Conservation (phyloP, 129 eudicot species). For the Flaveria trinervia region DNA sequence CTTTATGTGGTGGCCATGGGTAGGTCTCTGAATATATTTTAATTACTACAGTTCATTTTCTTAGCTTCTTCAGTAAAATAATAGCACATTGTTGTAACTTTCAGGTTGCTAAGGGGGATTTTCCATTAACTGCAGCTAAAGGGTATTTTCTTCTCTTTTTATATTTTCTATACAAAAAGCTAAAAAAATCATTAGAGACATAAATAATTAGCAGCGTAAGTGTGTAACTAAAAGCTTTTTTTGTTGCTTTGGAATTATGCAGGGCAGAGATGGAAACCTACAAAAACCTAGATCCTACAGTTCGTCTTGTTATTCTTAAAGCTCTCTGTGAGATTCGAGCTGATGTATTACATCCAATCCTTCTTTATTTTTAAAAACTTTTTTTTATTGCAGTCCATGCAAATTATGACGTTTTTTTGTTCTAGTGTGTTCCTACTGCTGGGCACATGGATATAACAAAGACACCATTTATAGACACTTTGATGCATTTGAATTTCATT, state of each 20-base stretch:
- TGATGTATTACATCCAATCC: conserved; percentile 45
- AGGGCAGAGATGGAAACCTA: conserved; percentile 70
- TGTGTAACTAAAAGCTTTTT: conserved; percentile 5
- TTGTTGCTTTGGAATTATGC: conserved; percentile 30
- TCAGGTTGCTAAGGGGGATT: conserved; percentile 88
- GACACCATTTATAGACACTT: conserved; percentile 3
- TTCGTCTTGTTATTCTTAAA: conserved; percentile 71
- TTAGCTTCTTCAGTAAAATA: conserved; percentile 7
- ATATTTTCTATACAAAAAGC: not conserved
- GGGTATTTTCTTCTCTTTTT: conserved; percentile 53
- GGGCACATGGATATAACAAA: not conserved
- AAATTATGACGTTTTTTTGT: not conserved
- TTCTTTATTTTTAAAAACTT: not conserved
- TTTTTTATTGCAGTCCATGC: conserved; percentile 15
- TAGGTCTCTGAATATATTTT: conserved; percentile 31
- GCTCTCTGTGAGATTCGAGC: conserved; percentile 91
- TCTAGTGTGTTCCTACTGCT: not conserved
- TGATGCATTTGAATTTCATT: not conserved
- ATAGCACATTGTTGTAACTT: conserved; percentile 14
- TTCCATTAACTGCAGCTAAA: conserved; percentile 69
- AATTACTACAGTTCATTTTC: not conserved
- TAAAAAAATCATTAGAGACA: not conserved
- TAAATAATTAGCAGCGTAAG: not conserved
- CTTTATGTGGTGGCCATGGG: conserved; percentile 94
- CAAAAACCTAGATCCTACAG: conserved; percentile 72